Evolutionary conservation across 208 protist genomes (phyloP).

Genomic region (Tritrichomonas foetus): DNA sequence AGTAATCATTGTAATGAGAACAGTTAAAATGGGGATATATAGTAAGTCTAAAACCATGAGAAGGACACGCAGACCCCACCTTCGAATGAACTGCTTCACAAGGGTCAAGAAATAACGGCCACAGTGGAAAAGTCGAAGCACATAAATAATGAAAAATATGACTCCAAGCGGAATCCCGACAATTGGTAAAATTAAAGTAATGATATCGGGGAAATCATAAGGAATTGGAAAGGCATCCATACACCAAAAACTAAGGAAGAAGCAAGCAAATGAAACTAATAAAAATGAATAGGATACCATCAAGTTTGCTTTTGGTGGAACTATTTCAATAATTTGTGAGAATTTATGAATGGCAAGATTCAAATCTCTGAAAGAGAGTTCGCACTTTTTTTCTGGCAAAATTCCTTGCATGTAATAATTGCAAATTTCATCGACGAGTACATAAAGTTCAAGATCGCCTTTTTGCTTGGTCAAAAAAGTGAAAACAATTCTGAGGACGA

Average conservation of each 20-base stretch:
- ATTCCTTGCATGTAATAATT: neutral
- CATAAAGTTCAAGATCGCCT: neutral
- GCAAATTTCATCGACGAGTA: neutral
- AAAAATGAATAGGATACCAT: neutral
- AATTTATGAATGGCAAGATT: neutral
- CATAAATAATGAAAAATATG: neutral
- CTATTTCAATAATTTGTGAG: neutral
- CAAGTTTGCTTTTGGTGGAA: neutral
- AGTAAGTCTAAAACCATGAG: neutral
- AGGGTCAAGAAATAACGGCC: neutral
- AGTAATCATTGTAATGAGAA: neutral
- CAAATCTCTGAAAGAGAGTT: neutral
- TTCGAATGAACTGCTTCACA: neutral
- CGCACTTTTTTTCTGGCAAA: neutral
- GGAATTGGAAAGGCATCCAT: neutral
- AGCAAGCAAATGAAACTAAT: neutral
- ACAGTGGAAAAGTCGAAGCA: neutral
- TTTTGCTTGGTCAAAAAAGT: neutral
- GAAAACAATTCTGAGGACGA: neutral
- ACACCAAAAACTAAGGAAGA: neutral
- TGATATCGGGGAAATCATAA: neutral
- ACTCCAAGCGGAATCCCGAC: neutral
- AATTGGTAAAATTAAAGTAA: neutral
- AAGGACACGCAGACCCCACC: neutral
- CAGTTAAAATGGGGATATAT: conserved; percentile 6